Base-by-base conservation (phyloP, 768 basidiomycete genomes). In the Gymnopilus junonius region DNA sequence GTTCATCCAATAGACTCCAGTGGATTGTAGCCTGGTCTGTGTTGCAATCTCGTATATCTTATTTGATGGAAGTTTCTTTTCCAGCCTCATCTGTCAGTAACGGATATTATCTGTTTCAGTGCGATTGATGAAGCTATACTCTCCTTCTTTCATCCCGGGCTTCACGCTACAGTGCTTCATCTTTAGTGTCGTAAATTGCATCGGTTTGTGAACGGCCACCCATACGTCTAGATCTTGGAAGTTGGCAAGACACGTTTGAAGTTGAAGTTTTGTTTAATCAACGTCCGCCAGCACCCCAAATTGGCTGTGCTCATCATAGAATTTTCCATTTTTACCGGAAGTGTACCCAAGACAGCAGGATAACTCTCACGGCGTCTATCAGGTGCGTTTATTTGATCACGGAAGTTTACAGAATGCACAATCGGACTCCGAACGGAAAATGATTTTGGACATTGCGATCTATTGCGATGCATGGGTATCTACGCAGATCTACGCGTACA, bases 1-100 rank as follows among this genome's bases (percentile, higher is more conserved):
- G 80, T 88, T 11, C 77, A 83, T 55, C 92, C 91, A 6, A 78
- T 92, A 21, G 86, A 92, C 76, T 83, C 83, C 17, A 75, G 72
- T 27, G 73, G 73, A 11, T 61, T 84, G 67, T 85, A 74, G 35
- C 25, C 20, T 25, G 20, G 25, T 27, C 37, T n/a, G 21, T 37
- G 12, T 50, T 23, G 37, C 29, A 34, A 27, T 59, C 31, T 8
- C 27, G 42, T 20, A 20, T 21, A 43, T 31, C 48, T 51, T 11
- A 27, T 25, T 31, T 32, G 32, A 29, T 51, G n/a, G 27, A 32
- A 50, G 29, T 5, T 51, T 17, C 27, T 29, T 17, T 32, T 29
- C 29, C 8, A n/a, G 17, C 40, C 40, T 7, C 45, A 46, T 46
- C 15, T 46, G 45, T 46, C 31, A 32, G 8, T 29, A 21, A 31